Percentiles rank a stretch among this genome's conserved stretches.
phyloP scores from a whole-genome alignment of 176 grass and related monocot species.

The Juncus effusus region DNA sequence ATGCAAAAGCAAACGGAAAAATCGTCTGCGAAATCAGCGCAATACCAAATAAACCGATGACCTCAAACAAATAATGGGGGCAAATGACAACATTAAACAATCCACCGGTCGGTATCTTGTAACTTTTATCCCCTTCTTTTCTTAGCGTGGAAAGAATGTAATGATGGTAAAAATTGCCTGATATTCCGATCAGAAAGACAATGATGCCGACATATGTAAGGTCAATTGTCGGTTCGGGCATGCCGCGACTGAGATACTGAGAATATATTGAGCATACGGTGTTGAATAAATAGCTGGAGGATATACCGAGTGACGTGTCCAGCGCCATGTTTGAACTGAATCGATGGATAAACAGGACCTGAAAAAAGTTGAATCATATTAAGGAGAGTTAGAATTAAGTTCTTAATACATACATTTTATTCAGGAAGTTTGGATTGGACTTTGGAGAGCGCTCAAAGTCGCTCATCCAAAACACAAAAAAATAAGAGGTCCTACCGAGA shows the following conservation, averaged over 20 bases:
- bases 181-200: constrained; percentile 44
- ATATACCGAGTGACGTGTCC: constrained; percentile 29
- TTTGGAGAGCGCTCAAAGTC: no score
- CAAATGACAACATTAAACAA: constrained; percentile 55
- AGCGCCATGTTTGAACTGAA: constrained; percentile 50
- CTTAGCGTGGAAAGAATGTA: constrained; percentile 48
- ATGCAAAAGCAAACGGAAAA: constrained; percentile 34
- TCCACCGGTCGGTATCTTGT: constrained; percentile 65
- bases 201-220: constrained; percentile 37
- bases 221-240: constrained; percentile 39
- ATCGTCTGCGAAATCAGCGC: constrained; percentile 62
- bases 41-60: constrained; percentile 51
- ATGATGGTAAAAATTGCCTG: constrained; percentile 78
- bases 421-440: no score
- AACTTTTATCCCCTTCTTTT: constrained; percentile 26
- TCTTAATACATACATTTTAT: no score
- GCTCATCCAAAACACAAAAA: no score
- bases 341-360: constrained; percentile 63
- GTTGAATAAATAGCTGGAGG: constrained; percentile 43
- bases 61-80: constrained; percentile 87
- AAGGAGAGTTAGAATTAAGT: no score
- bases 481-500: no score
- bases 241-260: constrained; percentile 37
- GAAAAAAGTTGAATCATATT: constrained; percentile 9
- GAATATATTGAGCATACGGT: constrained; percentile 42